phyloP scores from a whole-genome alignment of 129 eudicot genomes.

The Calendula officinalis region DNA sequence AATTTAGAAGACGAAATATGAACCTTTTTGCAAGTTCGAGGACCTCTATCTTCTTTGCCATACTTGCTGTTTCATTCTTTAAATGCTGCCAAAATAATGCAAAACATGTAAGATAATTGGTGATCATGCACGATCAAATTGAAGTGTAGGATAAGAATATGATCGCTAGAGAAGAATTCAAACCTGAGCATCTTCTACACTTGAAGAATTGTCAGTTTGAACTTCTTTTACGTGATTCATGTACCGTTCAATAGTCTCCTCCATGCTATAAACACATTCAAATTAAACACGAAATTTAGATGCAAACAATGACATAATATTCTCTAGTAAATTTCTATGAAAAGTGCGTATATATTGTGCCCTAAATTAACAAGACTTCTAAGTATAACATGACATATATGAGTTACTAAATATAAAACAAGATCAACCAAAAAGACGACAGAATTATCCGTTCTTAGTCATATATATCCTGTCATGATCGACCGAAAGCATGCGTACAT shows the following conservation, averaged over 20 bases:
- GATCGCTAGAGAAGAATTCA: no score
- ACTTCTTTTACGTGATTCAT: constrained; percentile 56
- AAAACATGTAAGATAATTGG: background rate
- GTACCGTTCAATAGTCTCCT: constrained; percentile 76
- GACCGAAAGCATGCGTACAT: no score
- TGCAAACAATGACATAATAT: constrained; percentile 1
- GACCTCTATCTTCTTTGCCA: constrained; percentile 75
- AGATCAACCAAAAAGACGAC: background rate
- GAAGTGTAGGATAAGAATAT: no score
- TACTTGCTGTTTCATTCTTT: constrained; percentile 62
- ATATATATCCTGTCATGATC: background rate
- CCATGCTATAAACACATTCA: constrained; percentile 58
- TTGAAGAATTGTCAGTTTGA: constrained; percentile 46
- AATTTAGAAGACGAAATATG: background rate
- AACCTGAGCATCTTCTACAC: constrained; percentile 67
- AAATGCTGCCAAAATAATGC: constrained; percentile 50
- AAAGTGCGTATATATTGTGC: no score
- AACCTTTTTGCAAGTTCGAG: constrained; percentile 73
- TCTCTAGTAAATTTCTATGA: no score
- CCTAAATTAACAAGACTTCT: no score
- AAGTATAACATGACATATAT: background rate
- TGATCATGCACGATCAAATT: no score
- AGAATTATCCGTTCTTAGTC: background rate
- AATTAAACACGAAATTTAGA: constrained; percentile 11
- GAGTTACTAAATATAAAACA: background rate